These are phyloP conservation scores for Carex sylvatica DNA, from an alignment of 202 grass and related monocot genomes.

Conservation along the genomic window DNA sequence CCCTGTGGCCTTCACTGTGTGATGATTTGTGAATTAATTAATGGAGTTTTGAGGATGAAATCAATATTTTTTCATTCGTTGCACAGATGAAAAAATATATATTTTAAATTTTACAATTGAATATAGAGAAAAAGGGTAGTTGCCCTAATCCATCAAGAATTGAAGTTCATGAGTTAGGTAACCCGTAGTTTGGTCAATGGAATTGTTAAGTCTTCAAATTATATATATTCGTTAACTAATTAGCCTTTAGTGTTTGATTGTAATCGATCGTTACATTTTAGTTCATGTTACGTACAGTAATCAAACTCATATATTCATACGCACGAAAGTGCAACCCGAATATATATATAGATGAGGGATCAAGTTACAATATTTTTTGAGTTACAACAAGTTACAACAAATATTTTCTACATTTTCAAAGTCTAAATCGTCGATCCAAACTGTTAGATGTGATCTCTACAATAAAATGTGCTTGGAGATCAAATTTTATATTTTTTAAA, in stretches of 20 bases:
- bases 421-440: too few relatives aligned
- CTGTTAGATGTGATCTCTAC: too few relatives aligned
- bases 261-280: not conserved
- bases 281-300: not conserved
- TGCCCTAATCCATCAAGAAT: constrained; percentile 13
- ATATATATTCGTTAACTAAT: not conserved
- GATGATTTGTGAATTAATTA: not conserved
- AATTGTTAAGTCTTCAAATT: not conserved
- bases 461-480: too few relatives aligned
- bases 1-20: not conserved
- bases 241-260: not conserved
- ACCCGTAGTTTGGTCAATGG: not conserved
- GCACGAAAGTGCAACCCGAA: not conserved
- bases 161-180: constrained; percentile 2
- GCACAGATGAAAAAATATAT: not conserved
- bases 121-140: constrained; percentile 9
- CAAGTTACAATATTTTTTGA: too few relatives aligned
- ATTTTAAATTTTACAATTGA: not conserved
- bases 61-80: constrained; percentile 12
- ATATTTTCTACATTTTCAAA: too few relatives aligned
- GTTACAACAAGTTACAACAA: too few relatives aligned
- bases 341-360: too few relatives aligned
- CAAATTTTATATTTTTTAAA: too few relatives aligned
- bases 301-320: too few relatives aligned
- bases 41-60: not conserved